Conservation (phyloP, 768 basidiomycete species). For the Amanita exitialis region DNA sequence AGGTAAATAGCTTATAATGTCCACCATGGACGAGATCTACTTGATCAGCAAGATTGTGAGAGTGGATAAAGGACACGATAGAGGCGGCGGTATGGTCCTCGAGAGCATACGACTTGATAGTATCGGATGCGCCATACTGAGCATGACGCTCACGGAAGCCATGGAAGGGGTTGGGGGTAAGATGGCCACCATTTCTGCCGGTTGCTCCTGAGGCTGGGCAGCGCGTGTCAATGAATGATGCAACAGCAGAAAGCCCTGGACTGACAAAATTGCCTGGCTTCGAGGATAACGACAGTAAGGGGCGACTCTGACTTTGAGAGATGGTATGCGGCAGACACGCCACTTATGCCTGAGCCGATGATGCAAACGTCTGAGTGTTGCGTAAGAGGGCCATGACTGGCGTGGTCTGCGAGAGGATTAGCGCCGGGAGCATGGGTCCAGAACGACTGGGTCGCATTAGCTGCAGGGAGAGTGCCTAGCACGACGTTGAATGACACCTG, state of each 20-base stretch:
- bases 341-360: constrained; percentile 49
- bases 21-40: constrained; percentile 59
- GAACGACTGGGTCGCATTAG: constrained; percentile 61
- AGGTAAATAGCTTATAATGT: constrained; percentile 39
- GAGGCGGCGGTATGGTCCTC: constrained; percentile 45
- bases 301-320: constrained; percentile 28
- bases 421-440: constrained; percentile 52
- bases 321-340: constrained; percentile 50
- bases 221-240: background rate
- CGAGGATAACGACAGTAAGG: constrained; percentile 54
- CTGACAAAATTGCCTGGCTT: constrained; percentile 83
- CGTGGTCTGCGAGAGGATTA: constrained; percentile 59
- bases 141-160: constrained; percentile 30
- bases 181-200: constrained; percentile 76
- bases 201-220: constrained; percentile 64
- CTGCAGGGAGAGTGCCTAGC: constrained; percentile 32
- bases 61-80: constrained; percentile 39
- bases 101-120: constrained; percentile 39
- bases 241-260: constrained; percentile 8
- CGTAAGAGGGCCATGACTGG: constrained; percentile 53
- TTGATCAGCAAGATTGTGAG: constrained; percentile 28
- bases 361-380: constrained; percentile 62
- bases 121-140: constrained; percentile 42
- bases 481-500: constrained; percentile 2
- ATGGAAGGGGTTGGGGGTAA: constrained; percentile 40